Evolutionary conservation across 2,329 filamentous ascomycete genomes (phyloP).

Genomic region (Cladobotryum protrusum): DNA sequence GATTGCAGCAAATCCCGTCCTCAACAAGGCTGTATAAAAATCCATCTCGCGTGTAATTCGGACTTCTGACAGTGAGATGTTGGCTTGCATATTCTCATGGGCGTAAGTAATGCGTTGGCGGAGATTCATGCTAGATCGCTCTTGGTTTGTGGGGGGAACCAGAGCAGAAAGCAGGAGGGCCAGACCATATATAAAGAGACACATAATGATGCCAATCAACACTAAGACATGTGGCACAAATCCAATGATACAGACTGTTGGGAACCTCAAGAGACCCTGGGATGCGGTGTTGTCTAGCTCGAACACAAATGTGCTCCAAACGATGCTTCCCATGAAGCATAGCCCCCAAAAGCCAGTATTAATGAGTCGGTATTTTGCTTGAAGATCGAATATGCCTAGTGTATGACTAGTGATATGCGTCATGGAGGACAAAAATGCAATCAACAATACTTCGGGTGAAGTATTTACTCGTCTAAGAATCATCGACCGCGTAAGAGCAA

Average conservation of each 20-base stretch:
- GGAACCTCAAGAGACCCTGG: constrained; percentile 74
- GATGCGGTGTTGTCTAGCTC: constrained; percentile 53
- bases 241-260: constrained; percentile 89
- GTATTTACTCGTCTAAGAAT: constrained; percentile 80
- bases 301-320: constrained; percentile 64
- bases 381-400: constrained; percentile 72
- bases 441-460: constrained; percentile 78
- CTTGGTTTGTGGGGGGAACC: constrained; percentile 23
- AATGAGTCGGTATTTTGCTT: constrained; percentile 71
- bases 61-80: constrained; percentile 75
- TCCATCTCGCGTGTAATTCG: constrained; percentile 83
- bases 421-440: constrained; percentile 81
- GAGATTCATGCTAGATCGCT: constrained; percentile 34
- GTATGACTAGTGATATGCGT: constrained; percentile 82
- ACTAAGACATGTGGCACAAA: constrained; percentile 94
- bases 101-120: constrained; percentile 61
- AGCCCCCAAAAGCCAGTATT: constrained; percentile 87
- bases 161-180: constrained; percentile 69
- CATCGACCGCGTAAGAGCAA: constrained; percentile 55
- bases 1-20: constrained; percentile 79
- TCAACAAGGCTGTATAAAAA: constrained; percentile 85
- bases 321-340: constrained; percentile 80
- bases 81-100: constrained; percentile 87
- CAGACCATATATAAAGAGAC: constrained; percentile 68
- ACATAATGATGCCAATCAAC: constrained; percentile 68